Conservation (phyloP, 345 rosid genomes). For the Hibiscus syriacus region DNA sequence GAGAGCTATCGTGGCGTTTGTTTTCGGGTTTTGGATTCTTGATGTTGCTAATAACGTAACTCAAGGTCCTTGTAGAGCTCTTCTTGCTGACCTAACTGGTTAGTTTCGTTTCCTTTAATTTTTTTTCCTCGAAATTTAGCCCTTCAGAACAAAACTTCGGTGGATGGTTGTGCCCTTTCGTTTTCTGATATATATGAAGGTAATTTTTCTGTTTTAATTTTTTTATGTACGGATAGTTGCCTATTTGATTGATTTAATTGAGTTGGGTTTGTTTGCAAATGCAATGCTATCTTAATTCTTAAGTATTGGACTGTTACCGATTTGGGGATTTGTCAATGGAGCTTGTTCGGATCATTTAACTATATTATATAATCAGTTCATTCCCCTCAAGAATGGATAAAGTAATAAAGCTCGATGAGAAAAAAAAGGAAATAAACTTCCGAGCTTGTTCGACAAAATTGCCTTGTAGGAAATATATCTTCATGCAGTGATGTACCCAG, state of each 20-base stretch:
- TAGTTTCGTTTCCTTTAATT: slow-evolving; percentile 4
- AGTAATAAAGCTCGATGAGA: no score
- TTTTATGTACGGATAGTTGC: background rate
- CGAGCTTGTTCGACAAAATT: no score
- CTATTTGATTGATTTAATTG: background rate
- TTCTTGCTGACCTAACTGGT: slow-evolving; percentile 96
- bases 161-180: background rate
- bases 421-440: no score
- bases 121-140: background rate
- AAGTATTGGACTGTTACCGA: no score
- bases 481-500: no score
- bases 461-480: no score
- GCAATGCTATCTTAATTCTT: background rate
- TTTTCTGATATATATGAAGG: background rate
- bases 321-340: background rate
- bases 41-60: slow-evolving; percentile 91
- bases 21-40: slow-evolving; percentile 89
- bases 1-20: slow-evolving; percentile 66
- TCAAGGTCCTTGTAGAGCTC: slow-evolving; percentile 94
- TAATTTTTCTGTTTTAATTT: background rate
- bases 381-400: no score
- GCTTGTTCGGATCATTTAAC: background rate
- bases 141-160: background rate
- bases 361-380: background rate
- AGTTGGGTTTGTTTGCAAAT: background rate